Conservation (phyloP, 2,329 filamentous ascomycete genomes). For the Fusarium subglutinans region DNA sequence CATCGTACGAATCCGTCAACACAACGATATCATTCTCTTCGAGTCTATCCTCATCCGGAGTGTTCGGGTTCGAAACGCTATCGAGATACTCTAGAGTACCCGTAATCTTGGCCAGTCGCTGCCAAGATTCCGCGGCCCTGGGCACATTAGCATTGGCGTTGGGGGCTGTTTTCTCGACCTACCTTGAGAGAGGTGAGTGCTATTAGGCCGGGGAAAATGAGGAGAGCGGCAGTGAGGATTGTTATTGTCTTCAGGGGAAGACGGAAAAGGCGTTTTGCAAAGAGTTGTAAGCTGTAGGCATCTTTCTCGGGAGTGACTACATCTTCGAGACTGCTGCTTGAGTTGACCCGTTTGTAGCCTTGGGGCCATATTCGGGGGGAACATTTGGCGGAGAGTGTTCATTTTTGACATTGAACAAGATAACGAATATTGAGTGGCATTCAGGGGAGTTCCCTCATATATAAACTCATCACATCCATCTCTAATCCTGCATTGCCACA, state of each 20-base stretch:
- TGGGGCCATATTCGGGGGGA: neutral
- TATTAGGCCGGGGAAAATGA: neutral
- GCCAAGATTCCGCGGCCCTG: neutral
- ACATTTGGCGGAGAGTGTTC: neutral
- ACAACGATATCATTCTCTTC: slow-evolving; percentile 40
- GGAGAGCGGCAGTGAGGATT: neutral
- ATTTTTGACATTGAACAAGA: neutral
- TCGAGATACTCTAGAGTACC: slow-evolving; percentile 42
- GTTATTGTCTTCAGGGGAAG: neutral
- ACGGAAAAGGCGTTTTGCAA: neutral
- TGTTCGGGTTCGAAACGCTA: neutral
- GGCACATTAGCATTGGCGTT: neutral
- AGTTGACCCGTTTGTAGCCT: neutral
- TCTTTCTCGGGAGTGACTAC: neutral
- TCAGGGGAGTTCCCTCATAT: neutral
- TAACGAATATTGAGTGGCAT: fast-evolving
- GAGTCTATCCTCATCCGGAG: slow-evolving; percentile 2
- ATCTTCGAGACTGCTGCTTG: neutral
- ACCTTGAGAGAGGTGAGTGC: neutral
- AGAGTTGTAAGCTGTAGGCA: fast-evolving
- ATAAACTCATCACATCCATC: neutral
- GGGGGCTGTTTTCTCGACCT: neutral
- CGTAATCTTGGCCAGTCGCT: slow-evolving; percentile 39
- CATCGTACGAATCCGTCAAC: slow-evolving; percentile 41
- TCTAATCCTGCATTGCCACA: fast-evolving